These are phyloP conservation scores for Leccinum imitatum DNA, from an alignment of 768 basidiomycete genomes.

Conservation along the genomic window DNA sequence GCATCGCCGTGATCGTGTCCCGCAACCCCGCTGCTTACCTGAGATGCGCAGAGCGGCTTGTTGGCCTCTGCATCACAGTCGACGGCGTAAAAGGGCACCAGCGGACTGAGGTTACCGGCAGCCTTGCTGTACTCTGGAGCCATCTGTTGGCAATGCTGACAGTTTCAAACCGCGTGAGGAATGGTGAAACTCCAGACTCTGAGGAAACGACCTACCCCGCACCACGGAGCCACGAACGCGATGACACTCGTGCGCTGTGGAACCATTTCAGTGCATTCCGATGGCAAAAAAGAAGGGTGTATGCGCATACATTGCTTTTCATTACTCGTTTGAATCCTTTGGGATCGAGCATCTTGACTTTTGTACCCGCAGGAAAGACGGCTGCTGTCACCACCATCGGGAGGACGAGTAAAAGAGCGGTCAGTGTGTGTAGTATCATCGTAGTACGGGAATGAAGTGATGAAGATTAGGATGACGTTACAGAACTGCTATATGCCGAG, in stretches of 20 bases:
- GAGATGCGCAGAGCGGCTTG: constrained; percentile 78
- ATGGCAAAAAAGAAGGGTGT: background rate
- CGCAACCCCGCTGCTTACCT: constrained; percentile 39
- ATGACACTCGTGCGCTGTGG: constrained; percentile 71
- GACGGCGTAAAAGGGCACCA: constrained; percentile 89
- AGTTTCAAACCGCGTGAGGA: background rate
- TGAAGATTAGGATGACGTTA: background rate
- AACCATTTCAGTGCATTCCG: background rate
- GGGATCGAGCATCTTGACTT: constrained; percentile 72
- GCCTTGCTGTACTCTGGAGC: constrained; percentile 85
- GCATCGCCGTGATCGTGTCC: background rate
- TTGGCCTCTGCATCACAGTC: constrained; percentile 87
- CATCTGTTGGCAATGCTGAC: constrained; percentile 76
- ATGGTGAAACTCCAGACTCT: background rate
- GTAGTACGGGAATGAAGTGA: constrained; percentile 3
- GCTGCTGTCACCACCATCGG: constrained; percentile 44
- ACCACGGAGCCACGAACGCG: constrained; percentile 96
- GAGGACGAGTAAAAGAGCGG: constrained; percentile 23
- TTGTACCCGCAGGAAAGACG: constrained; percentile 49
- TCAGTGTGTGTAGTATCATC: constrained; percentile 27
- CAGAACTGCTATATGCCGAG: background rate
- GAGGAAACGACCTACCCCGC: constrained; percentile 62
- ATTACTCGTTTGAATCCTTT: constrained; percentile 70
- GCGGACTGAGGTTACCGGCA: constrained; percentile 71
- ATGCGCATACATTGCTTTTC: constrained; percentile 65